Base-by-base conservation (phyloP, 2,329 filamentous ascomycete genomes). In the Ceratocystis colombiana region DNA sequence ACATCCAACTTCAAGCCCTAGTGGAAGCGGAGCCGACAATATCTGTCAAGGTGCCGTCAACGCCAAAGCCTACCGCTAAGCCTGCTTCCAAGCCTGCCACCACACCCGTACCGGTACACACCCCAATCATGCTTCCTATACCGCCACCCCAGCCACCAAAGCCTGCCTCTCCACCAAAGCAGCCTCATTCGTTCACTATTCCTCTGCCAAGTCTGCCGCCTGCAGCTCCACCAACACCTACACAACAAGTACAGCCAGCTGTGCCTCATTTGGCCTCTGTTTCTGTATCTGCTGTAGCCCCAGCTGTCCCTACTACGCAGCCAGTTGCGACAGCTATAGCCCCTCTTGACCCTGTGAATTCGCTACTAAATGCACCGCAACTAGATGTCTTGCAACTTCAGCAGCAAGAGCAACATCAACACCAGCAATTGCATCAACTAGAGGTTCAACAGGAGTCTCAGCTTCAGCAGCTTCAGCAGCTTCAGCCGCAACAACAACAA, bases 321-420 rank as follows among this genome's bases (percentile, higher is more conserved):
- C 33, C 41, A 20, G 22, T 46, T 41, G 6, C 50, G 15, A 12
- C 37, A 28, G 22, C 22, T 20, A 22, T 62, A 1, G 66, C 17
- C 3, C 28, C 63, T 7, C 50, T 64, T 10, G 66, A 68, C 46
- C 66, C 66, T 59, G 64, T 68, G 3, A 63, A 68, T n/a, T 65
- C 66, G 3, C 48, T 68, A 17, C 22, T 68, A 22, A 41, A 41
- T 20, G 37, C 62, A 10, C 28, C 61, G 4, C 33, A 63, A n/a
- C 44, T 64, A 12, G 66, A 67, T 25, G 63, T 59, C 25, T n/a
- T 64, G 8, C 62, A 67, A 28, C 33, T 67, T 45, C 61, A 63
- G 17, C 66, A 67, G 50, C 65, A 67, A 20, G 53, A 67, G n/a
- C 63, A 68, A 30, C 25, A 48, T 4, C 61, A 66, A n/a, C 66